These are phyloP conservation scores for Cercospora nicotianae DNA, from an alignment of 2,329 filamentous ascomycete genomes.

Conservation along the genomic window DNA sequence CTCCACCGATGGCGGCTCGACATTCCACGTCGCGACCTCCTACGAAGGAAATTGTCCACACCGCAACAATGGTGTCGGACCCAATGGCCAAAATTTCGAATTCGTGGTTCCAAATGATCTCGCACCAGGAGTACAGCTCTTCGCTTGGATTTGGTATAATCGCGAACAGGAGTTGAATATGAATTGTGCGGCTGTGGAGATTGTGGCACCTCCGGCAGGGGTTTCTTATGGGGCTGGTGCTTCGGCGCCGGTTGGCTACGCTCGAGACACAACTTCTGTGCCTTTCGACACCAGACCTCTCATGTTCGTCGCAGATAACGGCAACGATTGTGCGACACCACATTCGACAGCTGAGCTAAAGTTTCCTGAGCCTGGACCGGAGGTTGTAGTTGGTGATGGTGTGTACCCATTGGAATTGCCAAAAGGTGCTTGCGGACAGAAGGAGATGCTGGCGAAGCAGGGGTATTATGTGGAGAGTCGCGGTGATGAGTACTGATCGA, in stretches of 20 bases:
- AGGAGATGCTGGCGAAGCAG: constrained; percentile 26
- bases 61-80: constrained; percentile 41
- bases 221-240: too few relatives aligned
- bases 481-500: background rate
- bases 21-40: constrained; percentile 47
- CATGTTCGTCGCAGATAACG: constrained; percentile 46
- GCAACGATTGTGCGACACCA: constrained; percentile 43
- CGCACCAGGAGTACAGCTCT: constrained; percentile 44
- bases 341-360: constrained; percentile 44
- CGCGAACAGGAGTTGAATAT: constrained; percentile 50
- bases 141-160: constrained; percentile 53
- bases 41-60: constrained; percentile 53
- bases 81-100: constrained; percentile 46
- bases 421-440: constrained; percentile 25
- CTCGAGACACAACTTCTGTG: constrained; percentile 20
- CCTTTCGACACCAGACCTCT: constrained; percentile 43
- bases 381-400: constrained; percentile 47
- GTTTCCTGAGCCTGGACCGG: constrained; percentile 46
- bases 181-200: constrained; percentile 49
- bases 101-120: constrained; percentile 49
- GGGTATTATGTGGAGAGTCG: background rate
- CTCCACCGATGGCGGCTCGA: constrained; percentile 45
- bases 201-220: too few relatives aligned
- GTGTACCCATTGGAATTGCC: constrained; percentile 47
- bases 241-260: too few relatives aligned